These are phyloP conservation scores for Apocynum venetum DNA, from an alignment of 257 asterid genomes.

Conservation along the genomic window DNA sequence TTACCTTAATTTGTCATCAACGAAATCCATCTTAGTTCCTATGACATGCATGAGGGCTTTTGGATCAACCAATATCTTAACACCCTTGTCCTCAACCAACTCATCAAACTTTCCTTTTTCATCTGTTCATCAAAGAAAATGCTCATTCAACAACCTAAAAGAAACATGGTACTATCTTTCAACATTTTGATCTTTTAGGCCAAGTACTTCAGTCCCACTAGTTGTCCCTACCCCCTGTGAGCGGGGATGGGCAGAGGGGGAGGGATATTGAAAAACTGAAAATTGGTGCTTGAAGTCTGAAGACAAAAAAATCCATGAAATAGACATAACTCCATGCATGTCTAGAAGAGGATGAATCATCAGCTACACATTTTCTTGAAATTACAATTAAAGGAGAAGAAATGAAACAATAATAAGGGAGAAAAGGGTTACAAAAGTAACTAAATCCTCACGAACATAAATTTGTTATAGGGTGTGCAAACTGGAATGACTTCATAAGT, in stretches of 20 bases:
- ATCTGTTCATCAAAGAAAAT: conserved; percentile 38
- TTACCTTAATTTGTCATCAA: conserved; percentile 49
- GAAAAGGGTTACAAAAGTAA: not conserved
- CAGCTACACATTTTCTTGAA: too few species aligned
- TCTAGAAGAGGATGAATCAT: too few species aligned
- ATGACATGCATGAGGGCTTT: conserved; percentile 43
- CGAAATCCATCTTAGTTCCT: conserved; percentile 43
- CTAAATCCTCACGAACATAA: not conserved
- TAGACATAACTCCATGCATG: too few species aligned
- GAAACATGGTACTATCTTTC: not conserved
- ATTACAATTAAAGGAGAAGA: too few species aligned
- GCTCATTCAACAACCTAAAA: not conserved
- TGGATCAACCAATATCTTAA: conserved; percentile 40
- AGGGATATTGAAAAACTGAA: too few species aligned
- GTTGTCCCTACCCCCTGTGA: not conserved
- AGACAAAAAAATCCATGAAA: too few species aligned
- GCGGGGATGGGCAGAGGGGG: not conserved
- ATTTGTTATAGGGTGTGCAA: not conserved
- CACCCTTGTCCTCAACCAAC: conserved; percentile 39
- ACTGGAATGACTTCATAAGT: not conserved
- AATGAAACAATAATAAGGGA: too few species aligned
- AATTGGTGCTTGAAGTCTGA: too few species aligned
- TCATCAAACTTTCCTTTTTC: conserved; percentile 87
- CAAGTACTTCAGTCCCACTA: not conserved
- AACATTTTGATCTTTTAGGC: not conserved